Evolutionary conservation across 2,329 filamentous ascomycete genomes (phyloP).

Genomic region (Cercospora citrullina): DNA sequence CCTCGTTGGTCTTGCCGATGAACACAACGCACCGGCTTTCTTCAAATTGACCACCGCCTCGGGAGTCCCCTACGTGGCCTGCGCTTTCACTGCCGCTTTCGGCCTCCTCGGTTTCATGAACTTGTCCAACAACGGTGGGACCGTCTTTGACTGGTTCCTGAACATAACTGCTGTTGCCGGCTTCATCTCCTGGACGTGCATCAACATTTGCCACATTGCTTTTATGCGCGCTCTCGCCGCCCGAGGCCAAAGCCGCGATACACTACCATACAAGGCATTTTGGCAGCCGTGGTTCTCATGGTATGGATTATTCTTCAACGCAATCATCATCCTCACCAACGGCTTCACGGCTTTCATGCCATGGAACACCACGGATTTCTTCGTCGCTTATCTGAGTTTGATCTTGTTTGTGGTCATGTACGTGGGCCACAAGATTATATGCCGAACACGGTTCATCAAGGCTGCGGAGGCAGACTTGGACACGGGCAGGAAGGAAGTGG

Average conservation of each 20-base stretch:
- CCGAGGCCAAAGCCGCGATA: constrained; percentile 67
- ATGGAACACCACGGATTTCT: constrained; percentile 69
- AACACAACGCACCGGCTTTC: constrained; percentile 54
- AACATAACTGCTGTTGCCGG: constrained; percentile 72
- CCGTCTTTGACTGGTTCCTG: constrained; percentile 73
- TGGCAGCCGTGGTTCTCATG: constrained; percentile 73
- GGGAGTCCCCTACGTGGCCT: constrained; percentile 75
- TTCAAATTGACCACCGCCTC: constrained; percentile 58
- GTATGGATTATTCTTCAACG: constrained; percentile 63
- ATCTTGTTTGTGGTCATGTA: constrained; percentile 69
- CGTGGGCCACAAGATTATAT: constrained; percentile 68
- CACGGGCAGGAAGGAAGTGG: constrained; percentile 43
- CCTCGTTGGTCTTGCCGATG: constrained; percentile 67
- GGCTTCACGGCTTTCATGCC: constrained; percentile 75
- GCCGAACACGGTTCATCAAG: constrained; percentile 45
- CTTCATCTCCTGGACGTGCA: constrained; percentile 70
- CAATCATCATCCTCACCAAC: constrained; percentile 72
- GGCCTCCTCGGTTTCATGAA: constrained; percentile 73
- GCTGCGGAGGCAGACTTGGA: constrained; percentile 47
- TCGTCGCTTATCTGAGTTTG: constrained; percentile 74
- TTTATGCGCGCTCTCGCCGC: constrained; percentile 69
- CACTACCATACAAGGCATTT: constrained; percentile 68
- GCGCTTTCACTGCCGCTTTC: constrained; percentile 64
- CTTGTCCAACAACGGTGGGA: constrained; percentile 65
- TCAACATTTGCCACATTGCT: constrained; percentile 69